Evolutionary conservation across 495 filamentous ascomycete species (phyloP), one percentile per base, ranked within the genome.

Genomic region (Neurospora intermedia): DNA sequence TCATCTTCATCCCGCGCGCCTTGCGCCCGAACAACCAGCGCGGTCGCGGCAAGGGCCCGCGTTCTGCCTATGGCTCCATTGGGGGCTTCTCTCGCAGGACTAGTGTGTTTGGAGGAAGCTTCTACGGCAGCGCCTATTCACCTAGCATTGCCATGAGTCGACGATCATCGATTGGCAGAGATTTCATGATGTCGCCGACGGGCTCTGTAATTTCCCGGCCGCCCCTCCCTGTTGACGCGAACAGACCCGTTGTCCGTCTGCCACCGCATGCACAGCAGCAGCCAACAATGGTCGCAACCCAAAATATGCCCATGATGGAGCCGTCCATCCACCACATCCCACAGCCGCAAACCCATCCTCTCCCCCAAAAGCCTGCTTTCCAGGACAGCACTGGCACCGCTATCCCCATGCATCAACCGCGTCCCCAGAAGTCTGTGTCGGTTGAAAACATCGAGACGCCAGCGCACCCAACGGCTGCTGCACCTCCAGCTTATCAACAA

Each of bases 1-100:
- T 99, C 79, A 96, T 98, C 76, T 99, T 99, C 82, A 99, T 99
- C 72, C 96, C 96, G 20, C 88, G 96, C 77, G 95, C 96, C 18
- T 87, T 96, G 81, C 88, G 96, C 76, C 96, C 96, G 48, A 97
- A 96, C 80, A 93, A 96, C 78, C 92, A 96, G 82, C 89, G 90
- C 20, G 89, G 90, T 73, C 86, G 91, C 43, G 90, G 93, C 43
- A 89, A 92, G 76, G 78, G 75, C 6, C 90, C 91, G 40, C 88
- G 91, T 70, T 91, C 92, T 74, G 84, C 84, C 27, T 79, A 90
- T 77, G 83, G 87, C 76, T 86, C 91, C 82, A 80, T 91, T 78
- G 91, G 89, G 0, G 91, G 90, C 9, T 89, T 88, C 72, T 89
- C 87, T 6, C 84, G 91, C 74, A 90, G 92, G 69, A 94, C 90